Percentiles rank a stretch among this genome's conserved stretches.
Conservation (phyloP, 768 basidiomycete genomes). For the Tulasnella sp. region DNA sequence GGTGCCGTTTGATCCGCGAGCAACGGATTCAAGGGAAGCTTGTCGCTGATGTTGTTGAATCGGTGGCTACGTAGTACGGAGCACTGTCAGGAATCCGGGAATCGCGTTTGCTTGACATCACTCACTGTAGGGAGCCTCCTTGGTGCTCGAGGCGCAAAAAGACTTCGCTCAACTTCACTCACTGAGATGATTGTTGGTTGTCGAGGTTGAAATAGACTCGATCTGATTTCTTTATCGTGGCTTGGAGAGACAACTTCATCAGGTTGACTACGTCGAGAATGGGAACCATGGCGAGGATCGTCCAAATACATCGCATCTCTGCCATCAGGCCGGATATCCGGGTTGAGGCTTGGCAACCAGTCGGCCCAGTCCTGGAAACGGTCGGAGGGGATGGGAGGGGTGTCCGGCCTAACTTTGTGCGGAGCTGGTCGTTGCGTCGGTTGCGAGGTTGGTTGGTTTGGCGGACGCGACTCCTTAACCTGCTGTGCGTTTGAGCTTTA, state of each 20-base stretch:
- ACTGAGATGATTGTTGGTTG: slow-evolving; percentile 51
- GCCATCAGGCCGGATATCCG: no score
- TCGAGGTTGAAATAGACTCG: slow-evolving; percentile 44
- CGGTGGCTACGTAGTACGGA: neutral
- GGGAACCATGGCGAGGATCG: no score
- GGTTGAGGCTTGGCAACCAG: no score
- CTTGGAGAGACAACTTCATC: slow-evolving; percentile 33
- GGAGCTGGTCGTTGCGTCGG: slow-evolving; percentile 45
- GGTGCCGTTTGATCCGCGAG: slow-evolving; percentile 4
- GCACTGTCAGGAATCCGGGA: neutral
- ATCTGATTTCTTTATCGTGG: slow-evolving; percentile 67
- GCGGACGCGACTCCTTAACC: slow-evolving; percentile 68
- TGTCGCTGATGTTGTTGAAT: slow-evolving; percentile 12
- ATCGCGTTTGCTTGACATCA: slow-evolving; percentile 31
- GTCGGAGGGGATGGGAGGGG: slow-evolving; percentile 53
- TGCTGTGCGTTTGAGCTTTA: slow-evolving; percentile 23
- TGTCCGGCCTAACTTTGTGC: no score
- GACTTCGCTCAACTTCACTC: no score
- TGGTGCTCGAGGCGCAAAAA: no score
- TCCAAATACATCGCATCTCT: no score
- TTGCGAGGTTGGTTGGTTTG: slow-evolving; percentile 59
- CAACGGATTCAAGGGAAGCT: slow-evolving; percentile 32
- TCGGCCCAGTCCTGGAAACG: slow-evolving; percentile 66
- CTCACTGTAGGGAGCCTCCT: slow-evolving; percentile 43
- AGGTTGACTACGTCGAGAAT: no score